A percentile compares a stretch with the other conserved stretches of the same genome.
Conservation (phyloP, 768 basidiomycete genomes). For the Russula earlei region DNA sequence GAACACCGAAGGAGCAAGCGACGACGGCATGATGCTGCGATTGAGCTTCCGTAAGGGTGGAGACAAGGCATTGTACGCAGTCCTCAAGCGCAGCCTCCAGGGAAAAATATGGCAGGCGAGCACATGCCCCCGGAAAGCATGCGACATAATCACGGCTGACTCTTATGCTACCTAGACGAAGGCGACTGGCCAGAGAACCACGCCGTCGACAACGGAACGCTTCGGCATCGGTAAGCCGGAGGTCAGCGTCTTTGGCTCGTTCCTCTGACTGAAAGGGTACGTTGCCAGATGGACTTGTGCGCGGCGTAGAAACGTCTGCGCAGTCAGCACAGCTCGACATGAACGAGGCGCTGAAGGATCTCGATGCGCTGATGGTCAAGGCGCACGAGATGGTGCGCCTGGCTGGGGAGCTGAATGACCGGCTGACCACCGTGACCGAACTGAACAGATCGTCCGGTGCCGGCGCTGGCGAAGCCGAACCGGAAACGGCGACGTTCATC, state of each 20-base stretch:
- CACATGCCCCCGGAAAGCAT: background rate
- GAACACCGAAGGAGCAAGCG: slow-evolving; percentile 28
- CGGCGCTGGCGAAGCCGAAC: slow-evolving; percentile 36
- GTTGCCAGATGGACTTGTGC: slow-evolving; percentile 70
- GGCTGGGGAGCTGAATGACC: slow-evolving; percentile 81
- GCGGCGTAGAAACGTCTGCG: slow-evolving; percentile 58
- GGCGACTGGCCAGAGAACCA: background rate
- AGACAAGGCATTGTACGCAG: slow-evolving; percentile 71
- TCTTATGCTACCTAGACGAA: slow-evolving; percentile 7
- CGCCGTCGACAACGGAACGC: slow-evolving; percentile 21
- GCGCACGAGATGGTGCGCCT: slow-evolving; percentile 89
- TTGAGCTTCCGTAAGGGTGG: slow-evolving; percentile 90
- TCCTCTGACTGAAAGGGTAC: background rate
- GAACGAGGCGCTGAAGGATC: slow-evolving; percentile 70
- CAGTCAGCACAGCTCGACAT: slow-evolving; percentile 57
- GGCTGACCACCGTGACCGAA: slow-evolving; percentile 39
- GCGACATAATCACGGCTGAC: background rate
- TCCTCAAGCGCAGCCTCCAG: slow-evolving; percentile 60
- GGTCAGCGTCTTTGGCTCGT: too few species aligned
- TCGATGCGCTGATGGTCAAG: slow-evolving; percentile 85
- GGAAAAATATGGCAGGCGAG: slow-evolving; percentile 69
- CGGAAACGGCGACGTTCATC: slow-evolving; percentile 81
- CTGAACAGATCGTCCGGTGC: slow-evolving; percentile 18
- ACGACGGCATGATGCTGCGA: slow-evolving; percentile 47
- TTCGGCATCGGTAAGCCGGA: slow-evolving; percentile 50